These are phyloP conservation scores for Dothideomycetes sp. DNA, from an alignment of 2,329 filamentous ascomycete species.

Conservation along the genomic window DNA sequence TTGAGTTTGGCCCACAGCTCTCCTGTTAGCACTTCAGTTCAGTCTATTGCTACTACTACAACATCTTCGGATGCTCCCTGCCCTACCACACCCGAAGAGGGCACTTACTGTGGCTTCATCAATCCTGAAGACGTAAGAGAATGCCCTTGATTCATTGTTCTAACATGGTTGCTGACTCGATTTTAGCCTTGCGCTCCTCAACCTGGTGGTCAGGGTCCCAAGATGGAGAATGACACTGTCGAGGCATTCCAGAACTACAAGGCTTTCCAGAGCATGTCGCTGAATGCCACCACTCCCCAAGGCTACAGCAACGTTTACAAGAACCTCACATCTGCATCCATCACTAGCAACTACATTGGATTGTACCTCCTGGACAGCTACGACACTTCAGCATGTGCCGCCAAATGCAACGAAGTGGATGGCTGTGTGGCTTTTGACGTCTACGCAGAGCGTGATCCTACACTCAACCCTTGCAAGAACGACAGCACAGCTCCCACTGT, in stretches of 20 bases:
- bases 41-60: constrained; percentile 14
- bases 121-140: constrained; percentile 27
- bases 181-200: constrained; percentile 21
- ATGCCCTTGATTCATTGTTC: too few relatives aligned
- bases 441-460: constrained; percentile 16
- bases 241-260: constrained; percentile 20
- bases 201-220: constrained; percentile 20
- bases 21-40: background rate
- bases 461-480: constrained; percentile 17
- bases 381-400: constrained; percentile 14
- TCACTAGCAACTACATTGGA: constrained; percentile 15
- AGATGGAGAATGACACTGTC: constrained; percentile 18
- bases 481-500: constrained; percentile 17
- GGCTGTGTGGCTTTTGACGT: constrained; percentile 17
- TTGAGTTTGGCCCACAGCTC: constrained; percentile 3
- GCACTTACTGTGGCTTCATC: constrained; percentile 31
- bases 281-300: constrained; percentile 9
- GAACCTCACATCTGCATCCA: constrained; percentile 5
- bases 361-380: constrained; percentile 13
- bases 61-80: constrained; percentile 22
- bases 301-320: constrained; percentile 15
- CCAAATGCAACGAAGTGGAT: constrained; percentile 11
- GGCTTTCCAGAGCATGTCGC: constrained; percentile 19
- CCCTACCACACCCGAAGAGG: constrained; percentile 23
- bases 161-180: too few relatives aligned